Conservation (phyloP, 2,329 filamentous ascomycete species). For the Akanthomyces dipterigenus region DNA sequence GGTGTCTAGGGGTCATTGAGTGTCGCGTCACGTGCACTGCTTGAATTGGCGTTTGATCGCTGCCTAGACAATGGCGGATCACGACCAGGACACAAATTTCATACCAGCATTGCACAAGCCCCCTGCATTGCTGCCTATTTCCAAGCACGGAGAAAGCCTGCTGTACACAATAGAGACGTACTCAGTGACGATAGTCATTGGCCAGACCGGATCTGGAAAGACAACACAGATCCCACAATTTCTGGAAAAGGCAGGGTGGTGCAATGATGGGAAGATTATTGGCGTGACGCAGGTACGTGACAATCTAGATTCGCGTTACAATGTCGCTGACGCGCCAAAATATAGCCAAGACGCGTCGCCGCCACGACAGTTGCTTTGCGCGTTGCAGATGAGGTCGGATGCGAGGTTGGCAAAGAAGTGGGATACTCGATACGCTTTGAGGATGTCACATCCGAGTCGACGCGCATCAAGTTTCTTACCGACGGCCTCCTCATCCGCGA, state of each 20-base stretch:
- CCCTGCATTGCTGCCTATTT: constrained; percentile 74
- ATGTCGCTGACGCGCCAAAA: background rate
- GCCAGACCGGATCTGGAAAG: constrained; percentile 83
- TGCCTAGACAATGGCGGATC: constrained; percentile 42
- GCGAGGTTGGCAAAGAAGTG: constrained; percentile 80
- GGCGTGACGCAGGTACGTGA: constrained; percentile 76
- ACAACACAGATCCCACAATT: constrained; percentile 95
- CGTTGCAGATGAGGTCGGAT: constrained; percentile 84
- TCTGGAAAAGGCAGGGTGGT: constrained; percentile 84
- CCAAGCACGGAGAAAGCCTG: constrained; percentile 70
- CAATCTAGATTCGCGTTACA: constrained; percentile 11
- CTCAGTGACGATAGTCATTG: constrained; percentile 81
- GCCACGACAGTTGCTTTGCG: constrained; percentile 82
- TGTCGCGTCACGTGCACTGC: background rate
- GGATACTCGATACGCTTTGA: constrained; percentile 93
- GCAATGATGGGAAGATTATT: constrained; percentile 71
- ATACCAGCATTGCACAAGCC: constrained; percentile 87
- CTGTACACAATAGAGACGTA: constrained; percentile 81
- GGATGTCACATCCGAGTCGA: constrained; percentile 78
- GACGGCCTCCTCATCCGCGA: constrained; percentile 88
- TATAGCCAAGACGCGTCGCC: constrained; percentile 77
- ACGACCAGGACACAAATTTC: constrained; percentile 50
- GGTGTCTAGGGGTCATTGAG: background rate
- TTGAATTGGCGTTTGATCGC: background rate
- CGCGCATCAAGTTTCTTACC: constrained; percentile 89